phyloP scores from a whole-genome alignment of 768 basidiomycete genomes.

The Leucosporidium creatinivorum region DNA sequence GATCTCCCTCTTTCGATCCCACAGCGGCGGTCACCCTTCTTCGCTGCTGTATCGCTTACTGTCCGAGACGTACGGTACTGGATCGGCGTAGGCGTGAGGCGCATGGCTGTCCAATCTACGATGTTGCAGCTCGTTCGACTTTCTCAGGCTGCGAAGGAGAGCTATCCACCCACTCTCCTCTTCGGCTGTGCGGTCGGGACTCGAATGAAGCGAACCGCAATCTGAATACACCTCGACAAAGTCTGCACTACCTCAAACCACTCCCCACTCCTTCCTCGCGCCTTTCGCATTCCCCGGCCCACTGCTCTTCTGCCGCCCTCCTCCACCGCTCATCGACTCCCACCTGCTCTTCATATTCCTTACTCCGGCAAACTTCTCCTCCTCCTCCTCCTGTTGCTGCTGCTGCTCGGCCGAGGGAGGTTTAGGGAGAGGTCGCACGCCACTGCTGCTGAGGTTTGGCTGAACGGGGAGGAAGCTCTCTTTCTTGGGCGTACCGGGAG shows the following conservation, averaged over 20 bases:
- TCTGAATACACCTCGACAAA: too few species aligned
- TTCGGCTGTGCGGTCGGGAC: too few species aligned
- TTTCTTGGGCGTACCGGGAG: background rate
- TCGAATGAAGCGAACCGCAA: too few species aligned
- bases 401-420: background rate
- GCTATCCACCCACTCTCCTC: too few species aligned
- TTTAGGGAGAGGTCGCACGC: background rate
- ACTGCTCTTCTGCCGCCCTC: background rate
- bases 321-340: slow-evolving; percentile 28
- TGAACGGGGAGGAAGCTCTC: background rate
- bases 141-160: too few species aligned
- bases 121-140: too few species aligned
- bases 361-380: slow-evolving; percentile 34
- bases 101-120: too few species aligned
- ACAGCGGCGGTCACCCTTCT: slow-evolving; percentile 90
- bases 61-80: slow-evolving; percentile 27
- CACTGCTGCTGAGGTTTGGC: background rate
- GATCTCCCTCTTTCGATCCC: background rate
- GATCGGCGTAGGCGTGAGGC: background rate
- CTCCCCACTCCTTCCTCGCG: slow-evolving; percentile 17
- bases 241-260: background rate
- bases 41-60: slow-evolving; percentile 70
- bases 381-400: slow-evolving; percentile 14
- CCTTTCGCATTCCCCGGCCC: background rate
- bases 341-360: slow-evolving; percentile 34